Evolutionary conservation across 352 stramenopile genomes (phyloP).

Genomic region (Pythium graminicola): DNA sequence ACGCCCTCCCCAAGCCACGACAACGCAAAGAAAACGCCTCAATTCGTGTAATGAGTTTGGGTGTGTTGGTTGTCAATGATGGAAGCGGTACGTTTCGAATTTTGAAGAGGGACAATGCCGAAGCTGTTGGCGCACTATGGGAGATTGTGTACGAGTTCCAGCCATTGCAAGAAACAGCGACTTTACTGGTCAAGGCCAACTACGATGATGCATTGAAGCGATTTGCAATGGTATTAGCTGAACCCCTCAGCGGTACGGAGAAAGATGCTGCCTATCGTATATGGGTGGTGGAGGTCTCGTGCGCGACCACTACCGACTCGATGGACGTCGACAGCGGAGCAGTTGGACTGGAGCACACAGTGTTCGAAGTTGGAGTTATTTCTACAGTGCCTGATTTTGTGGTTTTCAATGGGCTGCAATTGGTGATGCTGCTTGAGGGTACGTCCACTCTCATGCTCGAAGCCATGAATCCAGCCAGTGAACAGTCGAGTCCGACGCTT

Average conservation of each 20-base stretch:
- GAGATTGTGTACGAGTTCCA: slow-evolving; percentile 43
- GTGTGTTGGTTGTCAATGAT: slow-evolving; percentile 63
- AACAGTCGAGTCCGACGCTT: too few relatives aligned
- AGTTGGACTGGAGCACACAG: slow-evolving; percentile 35
- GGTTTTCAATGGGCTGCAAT: slow-evolving; percentile 35
- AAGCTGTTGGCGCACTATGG: slow-evolving; percentile 30
- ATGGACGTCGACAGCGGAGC: slow-evolving; percentile 33
- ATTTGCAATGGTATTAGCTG: slow-evolving; percentile 41
- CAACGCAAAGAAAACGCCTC: slow-evolving; percentile 53
- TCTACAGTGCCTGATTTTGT: slow-evolving; percentile 48
- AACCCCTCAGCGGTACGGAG: slow-evolving; percentile 38
- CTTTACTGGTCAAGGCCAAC: slow-evolving; percentile 40
- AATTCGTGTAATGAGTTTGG: slow-evolving; percentile 47
- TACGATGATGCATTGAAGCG: slow-evolving; percentile 37
- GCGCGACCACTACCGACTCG: slow-evolving; percentile 7
- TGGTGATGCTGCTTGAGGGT: slow-evolving; percentile 58
- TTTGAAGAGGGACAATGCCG: slow-evolving; percentile 30
- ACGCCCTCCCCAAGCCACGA: slow-evolving; percentile 31
- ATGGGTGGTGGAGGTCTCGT: slow-evolving; percentile 34
- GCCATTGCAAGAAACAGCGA: slow-evolving; percentile 29
- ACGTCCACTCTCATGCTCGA: slow-evolving; percentile 45
- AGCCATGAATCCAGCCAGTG: not conserved
- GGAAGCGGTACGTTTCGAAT: slow-evolving; percentile 51
- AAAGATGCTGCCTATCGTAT: slow-evolving; percentile 47
- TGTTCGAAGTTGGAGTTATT: slow-evolving; percentile 37